Conservation (phyloP, 306 rosid genomes). For the Albizia julibrissin region DNA sequence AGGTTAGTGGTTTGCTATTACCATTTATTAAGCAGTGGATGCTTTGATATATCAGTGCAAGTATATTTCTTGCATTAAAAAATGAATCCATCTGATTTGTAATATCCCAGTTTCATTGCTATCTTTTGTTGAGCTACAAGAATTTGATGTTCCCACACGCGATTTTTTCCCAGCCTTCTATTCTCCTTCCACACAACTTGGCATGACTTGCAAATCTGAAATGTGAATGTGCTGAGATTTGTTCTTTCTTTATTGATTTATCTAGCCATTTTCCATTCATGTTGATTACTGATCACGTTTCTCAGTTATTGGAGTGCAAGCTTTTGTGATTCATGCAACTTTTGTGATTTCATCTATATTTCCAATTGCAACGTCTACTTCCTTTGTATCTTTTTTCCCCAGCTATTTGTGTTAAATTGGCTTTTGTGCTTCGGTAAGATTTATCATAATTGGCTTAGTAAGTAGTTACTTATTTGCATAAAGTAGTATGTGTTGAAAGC, state of each 20-base stretch:
- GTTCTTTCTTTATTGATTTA: not conserved
- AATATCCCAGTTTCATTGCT: slow-evolving; percentile 1
- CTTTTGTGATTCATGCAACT: not conserved
- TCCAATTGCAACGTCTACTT: not conserved
- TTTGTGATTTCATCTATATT: not conserved
- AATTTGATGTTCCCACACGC: not conserved
- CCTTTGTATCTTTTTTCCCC: not conserved
- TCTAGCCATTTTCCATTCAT: not conserved
- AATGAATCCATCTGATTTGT: not conserved
- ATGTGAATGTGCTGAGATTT: not conserved
- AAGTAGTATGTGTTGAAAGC: not conserved
- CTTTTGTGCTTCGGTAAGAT: not conserved
- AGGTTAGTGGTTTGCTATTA: slow-evolving; percentile 11
- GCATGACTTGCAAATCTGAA: not conserved
- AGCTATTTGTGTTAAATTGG: not conserved
- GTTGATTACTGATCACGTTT: not conserved
- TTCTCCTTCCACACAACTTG: not conserved
- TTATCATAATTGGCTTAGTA: not conserved
- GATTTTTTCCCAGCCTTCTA: not conserved
- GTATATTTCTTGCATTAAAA: not conserved
- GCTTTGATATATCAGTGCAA: not conserved
- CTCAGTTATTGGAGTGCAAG: not conserved
- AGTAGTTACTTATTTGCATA: not conserved
- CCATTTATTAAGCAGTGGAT: not conserved
- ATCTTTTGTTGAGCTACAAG: not conserved